These are phyloP conservation scores for Epichloe typhina DNA, from an alignment of 2,329 filamentous ascomycete species.

Conservation along the genomic window DNA sequence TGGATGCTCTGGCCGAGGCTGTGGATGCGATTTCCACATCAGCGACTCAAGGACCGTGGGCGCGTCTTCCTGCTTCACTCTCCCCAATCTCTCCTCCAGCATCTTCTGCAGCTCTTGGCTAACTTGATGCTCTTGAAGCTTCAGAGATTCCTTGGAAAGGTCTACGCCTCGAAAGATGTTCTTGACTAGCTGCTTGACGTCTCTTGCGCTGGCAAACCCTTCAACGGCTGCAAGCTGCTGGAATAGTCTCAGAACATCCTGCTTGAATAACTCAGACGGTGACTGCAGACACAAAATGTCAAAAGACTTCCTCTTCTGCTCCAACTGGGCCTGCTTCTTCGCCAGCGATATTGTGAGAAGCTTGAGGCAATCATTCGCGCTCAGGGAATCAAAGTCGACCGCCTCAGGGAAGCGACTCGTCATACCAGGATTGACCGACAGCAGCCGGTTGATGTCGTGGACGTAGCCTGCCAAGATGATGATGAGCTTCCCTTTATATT, in stretches of 20 bases:
- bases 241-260: slow-evolving; percentile 20
- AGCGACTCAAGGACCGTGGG: no score
- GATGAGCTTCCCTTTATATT: slow-evolving; percentile 46
- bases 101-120: no score
- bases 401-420: slow-evolving; percentile 51
- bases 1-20: no score
- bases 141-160: no score
- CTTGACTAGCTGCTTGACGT: slow-evolving; percentile 42
- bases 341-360: slow-evolving; percentile 26
- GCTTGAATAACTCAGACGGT: slow-evolving; percentile 4
- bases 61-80: no score
- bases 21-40: no score
- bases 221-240: slow-evolving; percentile 23
- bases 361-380: slow-evolving; percentile 25
- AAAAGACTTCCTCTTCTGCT: slow-evolving; percentile 7
- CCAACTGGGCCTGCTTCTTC: slow-evolving; percentile 13
- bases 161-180: slow-evolving; percentile 27
- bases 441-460: slow-evolving; percentile 48
- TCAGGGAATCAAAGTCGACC: slow-evolving; percentile 39
- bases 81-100: no score
- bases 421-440: slow-evolving; percentile 48
- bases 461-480: slow-evolving; percentile 60
- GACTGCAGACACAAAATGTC: slow-evolving; percentile 16
- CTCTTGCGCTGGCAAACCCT: slow-evolving; percentile 51
- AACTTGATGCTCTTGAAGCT: no score